These are phyloP conservation scores for Pseudohalonectria lignicola DNA, from an alignment of 2,329 filamentous ascomycete genomes.

Conservation along the genomic window DNA sequence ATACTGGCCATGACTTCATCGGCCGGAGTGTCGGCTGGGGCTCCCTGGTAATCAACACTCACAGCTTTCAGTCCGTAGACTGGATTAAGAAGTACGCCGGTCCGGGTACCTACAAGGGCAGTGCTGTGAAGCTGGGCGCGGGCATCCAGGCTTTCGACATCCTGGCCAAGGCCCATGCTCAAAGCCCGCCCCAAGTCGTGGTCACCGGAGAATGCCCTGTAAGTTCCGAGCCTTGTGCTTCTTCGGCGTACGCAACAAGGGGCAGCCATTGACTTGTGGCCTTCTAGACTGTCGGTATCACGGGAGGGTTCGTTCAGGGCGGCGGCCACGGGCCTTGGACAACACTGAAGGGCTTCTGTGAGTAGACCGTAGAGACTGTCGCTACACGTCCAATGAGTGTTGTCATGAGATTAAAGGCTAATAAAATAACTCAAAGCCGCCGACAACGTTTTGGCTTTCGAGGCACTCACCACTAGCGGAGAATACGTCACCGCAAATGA, in stretches of 20 bases:
- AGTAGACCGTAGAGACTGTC: no score
- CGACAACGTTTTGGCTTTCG: conserved; percentile 35
- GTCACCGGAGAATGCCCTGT: conserved; percentile 43
- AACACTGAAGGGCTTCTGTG: conserved; percentile 27
- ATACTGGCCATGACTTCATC: conserved; percentile 40
- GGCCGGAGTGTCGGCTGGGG: conserved; percentile 52
- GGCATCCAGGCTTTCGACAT: conserved; percentile 35
- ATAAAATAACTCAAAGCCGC: no score
- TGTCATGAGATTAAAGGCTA: no score
- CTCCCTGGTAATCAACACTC: conserved; percentile 44
- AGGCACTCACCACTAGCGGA: conserved; percentile 33
- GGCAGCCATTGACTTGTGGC: no score
- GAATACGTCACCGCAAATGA: conserved; percentile 29
- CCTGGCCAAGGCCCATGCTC: conserved; percentile 25
- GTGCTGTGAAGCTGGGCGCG: conserved; percentile 36
- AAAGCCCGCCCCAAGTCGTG: conserved; percentile 27
- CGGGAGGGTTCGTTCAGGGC: conserved; percentile 49
- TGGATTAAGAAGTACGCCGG: conserved; percentile 16
- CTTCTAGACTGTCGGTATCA: conserved; percentile 44
- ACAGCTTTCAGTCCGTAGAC: conserved; percentile 27
- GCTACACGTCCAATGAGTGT: background rate
- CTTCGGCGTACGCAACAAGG: no score
- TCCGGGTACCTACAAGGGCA: conserved; percentile 27
- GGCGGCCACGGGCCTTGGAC: conserved; percentile 41
- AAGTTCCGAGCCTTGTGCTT: conserved; percentile 10